Base-by-base conservation (phyloP, 139 green algal species). In the Chlamydomonas schloesseri region DNA sequence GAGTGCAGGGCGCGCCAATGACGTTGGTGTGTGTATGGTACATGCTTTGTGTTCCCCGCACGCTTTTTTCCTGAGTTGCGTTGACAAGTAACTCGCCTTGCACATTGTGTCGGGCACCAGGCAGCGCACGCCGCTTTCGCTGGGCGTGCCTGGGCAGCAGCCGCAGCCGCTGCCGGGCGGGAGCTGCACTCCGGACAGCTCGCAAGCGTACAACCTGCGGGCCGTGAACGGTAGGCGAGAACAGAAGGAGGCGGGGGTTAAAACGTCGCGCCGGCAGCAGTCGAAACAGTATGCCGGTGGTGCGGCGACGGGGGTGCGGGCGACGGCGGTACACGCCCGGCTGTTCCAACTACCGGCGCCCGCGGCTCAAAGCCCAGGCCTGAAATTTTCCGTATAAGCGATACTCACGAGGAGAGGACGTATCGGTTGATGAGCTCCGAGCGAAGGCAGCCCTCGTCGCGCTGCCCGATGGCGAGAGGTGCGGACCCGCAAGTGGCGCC, bases 401-500 rank as follows among this genome's bases (percentile, higher is more conserved):
- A n/a, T n/a, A 17, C 78, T 84, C 71, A 84, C 78, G 64, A 75
- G 42, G 78, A 64, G 8, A 84, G 46, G 5, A 84, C 31, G 64
- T 65, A 84, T 17, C 78, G 62, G 18, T 75, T 74, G 20, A 74
- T 46, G 29, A 84, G 78, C 33, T 84, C 78, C n/a, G 64, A 34
- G 26, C 76, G 76, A 28, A 58, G 24, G n/a, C 76, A 70, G 15
- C 37, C 13, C 3, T 74, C 69, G 14, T 72, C n/a, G 33, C 42
- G 42, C 42, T 50, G 42, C 42, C 42, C 42, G 42, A 50, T 50
- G 42, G 42, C 42, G 6, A 50, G 42, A 13, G 42, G 42, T 8
- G 42, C 42, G 42, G 42, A 50, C 42, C 42, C 42, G 42, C 42
- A 50, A 50, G 42, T 13, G 42, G 42, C 42, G 42, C 42, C 42